Evolutionary conservation across 2,329 filamentous ascomycete species (phyloP), one percentile per base, ranked within the genome.

Genomic region (Domatiomyces catenatus): DNA sequence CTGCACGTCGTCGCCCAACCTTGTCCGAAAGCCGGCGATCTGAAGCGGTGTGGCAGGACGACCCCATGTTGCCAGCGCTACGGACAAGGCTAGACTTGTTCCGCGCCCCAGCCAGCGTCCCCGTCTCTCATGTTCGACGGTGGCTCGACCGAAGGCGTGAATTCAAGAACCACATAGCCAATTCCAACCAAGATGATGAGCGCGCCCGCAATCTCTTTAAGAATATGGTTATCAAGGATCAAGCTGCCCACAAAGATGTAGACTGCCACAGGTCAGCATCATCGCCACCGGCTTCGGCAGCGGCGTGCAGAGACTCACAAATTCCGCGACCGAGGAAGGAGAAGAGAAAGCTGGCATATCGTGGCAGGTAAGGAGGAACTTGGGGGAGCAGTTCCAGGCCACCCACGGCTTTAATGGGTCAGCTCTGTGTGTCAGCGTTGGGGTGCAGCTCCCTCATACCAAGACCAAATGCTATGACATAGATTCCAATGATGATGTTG

Each of bases 291-390:
- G 42, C 48, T 45, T 24, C 19, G 19, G 19, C n/a, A 36, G 49
- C 48, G 26, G 24, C 46, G 12, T 15, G 12, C 5, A 3, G 22
- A 39, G 15, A 81, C 87, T 71, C 80, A 94, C 89, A 96, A 66
- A 87, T 75, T 69, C 92, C 92, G 65, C 92, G 88, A 55, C 92
- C 92, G 60, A 96, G 72, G 76, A 98, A 96, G 52, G 86, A 94
- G 75, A 96, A 96, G 69, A 96, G 82, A 75, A 98, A 98, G 8
- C 87, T 94, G 50, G 88, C 90, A 73, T 96, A 94, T 71, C 87
- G 83, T 52, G 88, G 84, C 50, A 94, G 76, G 67, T 94, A 89
- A 53, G 89, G 86, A 48, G 92, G 90, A 61, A 95, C 90, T 69
- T 94, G 66, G 47, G 69, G 69, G 42, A 71, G 84, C 73, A 96